Evolutionary conservation across 2,329 filamentous ascomycete genomes (phyloP).

Genomic region (Coniochaeta sp.): DNA sequence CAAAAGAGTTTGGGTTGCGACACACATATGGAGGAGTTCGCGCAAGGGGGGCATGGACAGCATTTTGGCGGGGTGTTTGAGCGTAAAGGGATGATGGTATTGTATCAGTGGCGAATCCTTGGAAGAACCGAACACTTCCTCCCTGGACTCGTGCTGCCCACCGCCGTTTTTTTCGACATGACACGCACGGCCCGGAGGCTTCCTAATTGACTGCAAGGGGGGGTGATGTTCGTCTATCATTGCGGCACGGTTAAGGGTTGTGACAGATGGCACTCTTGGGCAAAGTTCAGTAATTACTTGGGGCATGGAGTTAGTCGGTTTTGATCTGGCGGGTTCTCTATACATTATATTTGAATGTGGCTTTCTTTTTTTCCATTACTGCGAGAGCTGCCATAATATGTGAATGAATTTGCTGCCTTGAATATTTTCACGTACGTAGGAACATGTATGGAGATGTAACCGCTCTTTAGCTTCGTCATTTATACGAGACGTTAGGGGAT

Average conservation of each 20-base stretch:
- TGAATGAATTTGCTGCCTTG: background rate
- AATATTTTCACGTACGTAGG: background rate
- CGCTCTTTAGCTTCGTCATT: background rate
- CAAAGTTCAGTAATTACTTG: background rate
- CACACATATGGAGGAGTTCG: background rate
- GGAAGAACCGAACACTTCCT: background rate
- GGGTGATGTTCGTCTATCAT: background rate
- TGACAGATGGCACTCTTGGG: background rate
- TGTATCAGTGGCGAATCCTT: background rate
- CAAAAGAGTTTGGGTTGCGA: background rate
- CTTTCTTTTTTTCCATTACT: background rate
- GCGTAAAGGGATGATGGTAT: background rate
- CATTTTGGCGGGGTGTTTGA: background rate
- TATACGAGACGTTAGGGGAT: background rate
- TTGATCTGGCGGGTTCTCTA: background rate
- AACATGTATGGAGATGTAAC: background rate
- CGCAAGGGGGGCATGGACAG: background rate
- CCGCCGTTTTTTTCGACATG: background rate
- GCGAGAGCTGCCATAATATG: background rate
- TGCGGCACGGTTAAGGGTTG: background rate
- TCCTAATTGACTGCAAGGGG: background rate
- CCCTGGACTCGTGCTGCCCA: background rate
- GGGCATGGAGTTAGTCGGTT: background rate
- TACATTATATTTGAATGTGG: background rate
- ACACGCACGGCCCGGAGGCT: background rate